A percentile compares a stretch with the other conserved stretches of the same genome.
phyloP scores from a whole-genome alignment of 1,284 basidiomycete genomes.

The Ganoderma leucocontextum region DNA sequence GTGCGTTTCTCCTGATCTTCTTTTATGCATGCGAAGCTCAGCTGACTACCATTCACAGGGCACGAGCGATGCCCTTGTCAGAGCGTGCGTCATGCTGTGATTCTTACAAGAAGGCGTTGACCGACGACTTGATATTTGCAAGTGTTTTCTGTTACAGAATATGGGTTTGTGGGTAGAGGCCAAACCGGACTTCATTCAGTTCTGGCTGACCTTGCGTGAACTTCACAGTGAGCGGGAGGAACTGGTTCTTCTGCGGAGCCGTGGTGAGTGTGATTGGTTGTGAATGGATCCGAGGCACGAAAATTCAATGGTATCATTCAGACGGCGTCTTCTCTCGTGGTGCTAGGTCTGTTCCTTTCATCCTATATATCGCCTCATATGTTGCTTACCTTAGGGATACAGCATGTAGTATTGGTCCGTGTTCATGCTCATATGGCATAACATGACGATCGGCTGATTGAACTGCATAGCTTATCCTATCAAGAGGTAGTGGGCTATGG shows the following conservation, averaged over 20 bases:
- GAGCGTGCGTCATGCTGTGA: background rate
- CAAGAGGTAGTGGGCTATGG: background rate
- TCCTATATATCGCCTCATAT: background rate
- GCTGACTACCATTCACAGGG: background rate
- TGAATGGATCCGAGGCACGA: background rate
- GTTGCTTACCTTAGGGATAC: background rate
- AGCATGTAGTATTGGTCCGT: background rate
- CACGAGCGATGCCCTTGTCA: constrained; percentile 6
- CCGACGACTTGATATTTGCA: background rate
- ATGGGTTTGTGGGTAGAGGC: constrained; percentile 16
- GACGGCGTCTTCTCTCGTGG: background rate
- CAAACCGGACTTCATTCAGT: background rate
- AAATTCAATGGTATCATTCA: background rate
- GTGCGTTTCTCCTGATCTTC: background rate
- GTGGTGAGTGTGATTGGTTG: background rate
- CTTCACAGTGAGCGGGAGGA: constrained; percentile 10
- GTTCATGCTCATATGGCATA: background rate
- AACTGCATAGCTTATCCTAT: background rate
- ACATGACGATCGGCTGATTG: background rate
- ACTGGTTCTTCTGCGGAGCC: background rate
- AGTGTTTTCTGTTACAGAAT: constrained; percentile 23
- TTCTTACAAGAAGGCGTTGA: background rate
- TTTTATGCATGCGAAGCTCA: background rate
- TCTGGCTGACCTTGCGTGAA: background rate
- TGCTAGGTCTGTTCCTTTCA: background rate